A percentile compares a stretch with the other conserved stretches of the same genome.
These are phyloP conservation scores for Mortierella hygrophila DNA, from an alignment of 192 early-diverging fungal genomes.

Conservation along the genomic window DNA sequence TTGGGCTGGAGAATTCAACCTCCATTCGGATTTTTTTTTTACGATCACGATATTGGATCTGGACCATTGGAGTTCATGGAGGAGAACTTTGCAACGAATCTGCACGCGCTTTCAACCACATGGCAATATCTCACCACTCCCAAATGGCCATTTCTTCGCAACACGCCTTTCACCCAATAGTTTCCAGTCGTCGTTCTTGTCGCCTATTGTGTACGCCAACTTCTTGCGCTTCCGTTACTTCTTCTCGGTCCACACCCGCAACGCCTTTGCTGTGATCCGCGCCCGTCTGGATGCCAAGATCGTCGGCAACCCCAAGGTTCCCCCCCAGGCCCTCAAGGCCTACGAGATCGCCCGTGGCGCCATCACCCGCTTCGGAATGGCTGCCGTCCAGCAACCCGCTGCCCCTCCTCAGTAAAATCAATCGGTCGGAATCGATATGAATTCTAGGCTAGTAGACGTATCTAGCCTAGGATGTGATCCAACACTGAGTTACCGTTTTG, in stretches of 20 bases:
- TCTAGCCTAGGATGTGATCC: not conserved
- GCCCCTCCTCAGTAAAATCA: conserved; percentile 16
- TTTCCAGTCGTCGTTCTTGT: conserved; percentile 64
- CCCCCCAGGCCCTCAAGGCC: conserved; percentile 54
- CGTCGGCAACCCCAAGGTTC: conserved; percentile 62
- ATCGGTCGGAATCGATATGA: not conserved
- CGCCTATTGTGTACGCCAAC: conserved; percentile 72
- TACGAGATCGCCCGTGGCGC: conserved; percentile 52
- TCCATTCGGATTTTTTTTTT: too few relatives aligned
- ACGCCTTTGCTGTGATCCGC: conserved; percentile 55
- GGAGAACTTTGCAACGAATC: too few relatives aligned
- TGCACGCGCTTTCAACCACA: too few relatives aligned
- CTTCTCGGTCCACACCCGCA: conserved; percentile 66
- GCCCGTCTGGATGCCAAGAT: conserved; percentile 50
- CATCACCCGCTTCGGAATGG: conserved; percentile 52
- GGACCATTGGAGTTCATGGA: too few relatives aligned
- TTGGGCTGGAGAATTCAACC: too few relatives aligned
- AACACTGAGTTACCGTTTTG: not conserved
- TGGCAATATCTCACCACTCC: too few relatives aligned
- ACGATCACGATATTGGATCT: too few relatives aligned
- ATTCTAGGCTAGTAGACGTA: not conserved
- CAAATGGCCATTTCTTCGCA: too few relatives aligned
- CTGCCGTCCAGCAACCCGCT: conserved; percentile 48
- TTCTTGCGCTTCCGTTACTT: conserved; percentile 82
- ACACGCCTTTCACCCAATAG: conserved; percentile 10